Base-by-base conservation (phyloP, 257 asterid species). In the Salvia miltiorrhiza region DNA sequence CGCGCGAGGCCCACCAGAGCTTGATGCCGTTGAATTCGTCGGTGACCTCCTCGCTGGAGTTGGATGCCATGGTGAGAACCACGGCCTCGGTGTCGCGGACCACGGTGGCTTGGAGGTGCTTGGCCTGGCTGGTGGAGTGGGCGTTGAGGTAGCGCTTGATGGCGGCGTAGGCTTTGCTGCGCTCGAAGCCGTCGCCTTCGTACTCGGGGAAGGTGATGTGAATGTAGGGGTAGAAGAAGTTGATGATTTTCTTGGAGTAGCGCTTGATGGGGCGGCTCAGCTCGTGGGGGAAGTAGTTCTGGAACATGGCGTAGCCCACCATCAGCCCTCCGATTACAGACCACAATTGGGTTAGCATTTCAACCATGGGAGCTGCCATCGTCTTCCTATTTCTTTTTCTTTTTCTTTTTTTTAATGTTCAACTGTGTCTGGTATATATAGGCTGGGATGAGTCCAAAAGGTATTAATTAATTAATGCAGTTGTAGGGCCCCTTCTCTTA, bases 101-200 rank as follows among this genome's bases (percentile, higher is more conserved):
- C 2, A 76, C 75, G 17, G 47, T 74, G 59, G 89, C 92, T 16
- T 72, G 62, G 55, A 85, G 81, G 3, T 81, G 76, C 53, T 74
- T 81, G 16, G 95, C 95, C 52, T 82, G 86, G 3, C 41, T 7
- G 52, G 92, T 67, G 59, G 92, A 85, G 16, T 63, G 69, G 71
- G 77, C 70, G 47, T 84, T 76, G 21, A 85, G 82, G 48, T 87
- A 87, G 5, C 95, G 58, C 69, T 87, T 74, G 19, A 88, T 86
- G 67, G 86, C 70, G 11, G 71, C 6, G 63, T 24, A 87, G 61
- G 82, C 88, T 1, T 52, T 58, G 32, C 32, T 73, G 3, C 86
- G 81, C 58, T 72, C 58, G 70, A 81, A 84, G 37, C 78, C 63
- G 55, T 60, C 70, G 70, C 80, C 79, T 9, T 65, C 32, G 75